Conservation (phyloP, 306 rosid species). For the Psophocarpus tetragonolobus region DNA sequence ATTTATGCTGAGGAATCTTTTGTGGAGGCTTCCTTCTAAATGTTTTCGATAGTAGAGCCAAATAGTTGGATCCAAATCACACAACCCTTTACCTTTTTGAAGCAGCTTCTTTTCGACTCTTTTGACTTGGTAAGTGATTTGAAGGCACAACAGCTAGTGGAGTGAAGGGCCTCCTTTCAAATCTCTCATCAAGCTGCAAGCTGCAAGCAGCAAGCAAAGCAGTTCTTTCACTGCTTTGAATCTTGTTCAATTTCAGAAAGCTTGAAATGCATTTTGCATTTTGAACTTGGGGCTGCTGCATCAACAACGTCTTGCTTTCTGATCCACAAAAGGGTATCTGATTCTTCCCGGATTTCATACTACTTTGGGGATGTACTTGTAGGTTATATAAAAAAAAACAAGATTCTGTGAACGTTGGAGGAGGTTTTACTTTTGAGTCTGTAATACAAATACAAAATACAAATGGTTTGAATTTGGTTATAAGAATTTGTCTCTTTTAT, state of each 20-base stretch:
- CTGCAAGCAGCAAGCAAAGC: neutral
- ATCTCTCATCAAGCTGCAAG: slow-evolving; percentile 21
- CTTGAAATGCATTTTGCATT: slow-evolving; percentile 32
- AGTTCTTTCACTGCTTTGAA: slow-evolving; percentile 25
- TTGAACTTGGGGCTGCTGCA: slow-evolving; percentile 31
- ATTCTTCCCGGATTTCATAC: slow-evolving; percentile 39
- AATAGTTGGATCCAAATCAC: slow-evolving; percentile 51
- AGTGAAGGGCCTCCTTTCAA: slow-evolving; percentile 35
- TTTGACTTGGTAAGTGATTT: slow-evolving; percentile 48
- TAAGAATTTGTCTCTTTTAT: slow-evolving; percentile 37
- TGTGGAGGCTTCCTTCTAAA: slow-evolving; percentile 24
- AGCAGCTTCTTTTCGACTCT: slow-evolving; percentile 43
- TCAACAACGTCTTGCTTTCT: slow-evolving; percentile 49
- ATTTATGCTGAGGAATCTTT: slow-evolving; percentile 51
- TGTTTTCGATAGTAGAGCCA: slow-evolving; percentile 43
- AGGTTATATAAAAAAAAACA: slow-evolving; percentile 18
- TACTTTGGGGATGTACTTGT: slow-evolving; percentile 41
- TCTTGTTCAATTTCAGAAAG: slow-evolving; percentile 25
- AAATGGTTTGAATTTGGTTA: slow-evolving; percentile 40
- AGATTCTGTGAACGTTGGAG: slow-evolving; percentile 44
- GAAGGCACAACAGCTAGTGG: slow-evolving; percentile 44
- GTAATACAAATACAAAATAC: neutral
- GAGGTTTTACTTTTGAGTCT: slow-evolving; percentile 24
- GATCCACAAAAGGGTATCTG: slow-evolving; percentile 49
- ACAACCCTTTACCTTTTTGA: slow-evolving; percentile 39